Conservation (phyloP, 441 rosid species). For the Aleurites moluccanus region DNA sequence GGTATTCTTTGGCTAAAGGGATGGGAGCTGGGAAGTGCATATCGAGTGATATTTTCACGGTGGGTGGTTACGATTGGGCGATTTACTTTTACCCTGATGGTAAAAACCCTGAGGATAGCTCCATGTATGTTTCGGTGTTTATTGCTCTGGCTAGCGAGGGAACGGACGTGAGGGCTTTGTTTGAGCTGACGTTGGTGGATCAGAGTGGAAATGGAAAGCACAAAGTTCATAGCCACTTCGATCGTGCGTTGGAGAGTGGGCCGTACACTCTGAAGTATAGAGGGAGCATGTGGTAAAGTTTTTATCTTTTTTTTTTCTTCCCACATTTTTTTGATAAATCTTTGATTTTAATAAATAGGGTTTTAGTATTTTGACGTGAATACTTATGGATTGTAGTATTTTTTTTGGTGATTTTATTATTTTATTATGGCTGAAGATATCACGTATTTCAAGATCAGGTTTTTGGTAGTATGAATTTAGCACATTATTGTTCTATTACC, state of each 20-base stretch:
- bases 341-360: background rate
- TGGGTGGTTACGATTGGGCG: slow-evolving; percentile 39
- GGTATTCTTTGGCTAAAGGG: slow-evolving; percentile 37
- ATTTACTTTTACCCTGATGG: slow-evolving; percentile 40
- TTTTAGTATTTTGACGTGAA: background rate
- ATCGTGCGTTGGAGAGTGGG: slow-evolving; percentile 46
- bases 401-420: background rate
- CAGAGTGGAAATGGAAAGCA: slow-evolving; percentile 39
- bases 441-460: background rate
- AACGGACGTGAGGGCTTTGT: slow-evolving; percentile 36
- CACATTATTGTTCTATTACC: background rate
- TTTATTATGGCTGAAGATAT: background rate
- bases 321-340: background rate
- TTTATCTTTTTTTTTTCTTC: background rate
- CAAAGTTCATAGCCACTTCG: slow-evolving; percentile 39
- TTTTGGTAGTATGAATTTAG: background rate
- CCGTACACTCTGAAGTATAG: slow-evolving; percentile 73
- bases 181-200: slow-evolving; percentile 36
- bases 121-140: slow-evolving; percentile 34
- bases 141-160: slow-evolving; percentile 40
- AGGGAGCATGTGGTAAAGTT: slow-evolving; percentile 85
- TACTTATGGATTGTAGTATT: background rate
- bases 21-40: slow-evolving; percentile 37
- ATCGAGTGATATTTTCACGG: slow-evolving; percentile 30
- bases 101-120: slow-evolving; percentile 33